Conservation (phyloP, 2,329 filamentous ascomycete genomes). For the Pestalotiopsis sp. region DNA sequence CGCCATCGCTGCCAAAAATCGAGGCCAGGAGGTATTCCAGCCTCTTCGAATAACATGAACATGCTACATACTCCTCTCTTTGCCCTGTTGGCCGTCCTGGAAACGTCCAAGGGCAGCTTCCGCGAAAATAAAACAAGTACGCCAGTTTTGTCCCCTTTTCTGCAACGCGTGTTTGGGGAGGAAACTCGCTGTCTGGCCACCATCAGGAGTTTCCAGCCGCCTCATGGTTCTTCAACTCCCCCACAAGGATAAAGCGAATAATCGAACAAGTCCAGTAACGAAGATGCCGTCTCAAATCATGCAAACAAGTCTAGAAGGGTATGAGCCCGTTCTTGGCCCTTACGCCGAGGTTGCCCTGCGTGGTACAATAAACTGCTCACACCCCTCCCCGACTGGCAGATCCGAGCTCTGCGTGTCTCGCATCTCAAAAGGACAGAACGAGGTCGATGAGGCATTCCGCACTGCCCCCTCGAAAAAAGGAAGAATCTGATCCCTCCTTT, state of each 20-base stretch:
- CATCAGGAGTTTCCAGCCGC: slow-evolving; percentile 31
- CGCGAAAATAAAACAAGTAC: slow-evolving; percentile 33
- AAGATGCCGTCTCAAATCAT: slow-evolving; percentile 53
- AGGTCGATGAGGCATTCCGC: not conserved
- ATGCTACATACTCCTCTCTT: slow-evolving; percentile 24
- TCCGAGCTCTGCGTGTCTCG: not conserved
- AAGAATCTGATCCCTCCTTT: not conserved
- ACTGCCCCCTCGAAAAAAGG: not conserved
- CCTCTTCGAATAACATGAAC: slow-evolving; percentile 23
- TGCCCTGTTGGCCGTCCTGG: slow-evolving; percentile 19
- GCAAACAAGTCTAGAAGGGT: slow-evolving; percentile 52
- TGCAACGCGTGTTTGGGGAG: slow-evolving; percentile 25
- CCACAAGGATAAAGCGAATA: slow-evolving; percentile 36
- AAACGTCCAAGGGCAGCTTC: slow-evolving; percentile 17
- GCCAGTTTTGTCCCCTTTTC: slow-evolving; percentile 28
- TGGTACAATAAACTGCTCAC: not conserved
- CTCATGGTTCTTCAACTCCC: slow-evolving; percentile 27
- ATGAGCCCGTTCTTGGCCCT: slow-evolving; percentile 3
- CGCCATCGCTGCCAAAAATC: slow-evolving; percentile 24
- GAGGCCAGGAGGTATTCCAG: slow-evolving; percentile 16
- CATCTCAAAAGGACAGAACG: not conserved
- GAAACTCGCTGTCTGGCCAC: slow-evolving; percentile 24
- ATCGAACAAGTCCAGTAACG: slow-evolving; percentile 40
- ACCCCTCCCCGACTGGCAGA: not conserved
- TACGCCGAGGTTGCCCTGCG: not conserved